Conservation (phyloP, 2,329 filamentous ascomycete genomes). For the Penicillium sp. region DNA sequence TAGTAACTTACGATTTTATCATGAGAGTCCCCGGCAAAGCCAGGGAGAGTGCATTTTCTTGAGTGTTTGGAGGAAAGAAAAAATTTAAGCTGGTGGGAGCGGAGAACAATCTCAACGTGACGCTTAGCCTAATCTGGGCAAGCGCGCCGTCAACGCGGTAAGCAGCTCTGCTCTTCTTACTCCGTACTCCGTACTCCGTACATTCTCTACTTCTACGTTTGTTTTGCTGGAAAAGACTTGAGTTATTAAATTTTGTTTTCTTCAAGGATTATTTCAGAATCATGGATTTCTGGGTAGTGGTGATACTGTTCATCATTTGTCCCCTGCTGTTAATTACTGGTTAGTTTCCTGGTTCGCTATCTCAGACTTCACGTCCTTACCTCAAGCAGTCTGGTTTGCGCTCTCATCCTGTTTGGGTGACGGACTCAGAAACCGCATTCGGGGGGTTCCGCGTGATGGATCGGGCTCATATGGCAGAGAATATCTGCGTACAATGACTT, state of each 20-base stretch:
- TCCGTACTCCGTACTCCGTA: too few relatives aligned
- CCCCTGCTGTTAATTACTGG: conserved; percentile 34
- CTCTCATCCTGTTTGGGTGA: conserved; percentile 55
- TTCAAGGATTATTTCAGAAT: neutral
- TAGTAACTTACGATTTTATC: conserved; percentile 6
- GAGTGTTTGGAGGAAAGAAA: neutral
- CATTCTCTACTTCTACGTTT: neutral
- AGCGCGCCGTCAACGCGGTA: neutral
- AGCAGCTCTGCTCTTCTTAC: too few relatives aligned
- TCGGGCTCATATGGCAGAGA: conserved; percentile 51
- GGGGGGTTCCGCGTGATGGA: conserved; percentile 42
- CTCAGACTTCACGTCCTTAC: conserved; percentile 20
- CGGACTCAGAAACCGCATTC: conserved; percentile 47
- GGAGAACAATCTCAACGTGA: neutral
- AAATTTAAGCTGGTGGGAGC: conserved; percentile 11
- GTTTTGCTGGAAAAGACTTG: neutral
- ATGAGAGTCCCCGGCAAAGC: conserved; percentile 12
- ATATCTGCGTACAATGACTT: conserved; percentile 56
- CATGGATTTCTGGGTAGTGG: neutral
- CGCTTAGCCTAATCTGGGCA: neutral
- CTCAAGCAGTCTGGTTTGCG: conserved; percentile 44
- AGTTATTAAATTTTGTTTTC: neutral
- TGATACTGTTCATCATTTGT: conserved; percentile 33
- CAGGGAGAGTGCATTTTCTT: conserved; percentile 9
- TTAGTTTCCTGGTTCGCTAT: conserved; percentile 17